Conservation (phyloP, 176 grass and related monocot genomes). For the Aegilops longissima region DNA sequence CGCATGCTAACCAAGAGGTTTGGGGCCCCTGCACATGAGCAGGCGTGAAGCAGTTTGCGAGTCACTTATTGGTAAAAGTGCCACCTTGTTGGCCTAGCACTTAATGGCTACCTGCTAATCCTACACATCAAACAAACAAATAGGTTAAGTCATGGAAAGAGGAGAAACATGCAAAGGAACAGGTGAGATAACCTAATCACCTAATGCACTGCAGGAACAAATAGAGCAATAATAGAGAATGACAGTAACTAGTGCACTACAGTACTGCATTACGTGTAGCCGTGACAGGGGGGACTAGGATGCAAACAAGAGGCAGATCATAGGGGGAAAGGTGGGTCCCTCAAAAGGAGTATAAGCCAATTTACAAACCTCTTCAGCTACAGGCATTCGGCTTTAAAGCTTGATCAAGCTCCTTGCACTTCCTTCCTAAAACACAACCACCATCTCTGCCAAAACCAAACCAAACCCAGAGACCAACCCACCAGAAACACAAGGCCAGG, state of each 20-base stretch:
- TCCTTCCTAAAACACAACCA: constrained; percentile 56
- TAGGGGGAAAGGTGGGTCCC: constrained; percentile 35
- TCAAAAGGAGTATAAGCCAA: constrained; percentile 40
- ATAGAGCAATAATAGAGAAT: constrained; percentile 54
- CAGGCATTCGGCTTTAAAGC: constrained; percentile 70
- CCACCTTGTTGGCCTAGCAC: constrained; percentile 26
- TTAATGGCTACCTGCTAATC: constrained; percentile 47
- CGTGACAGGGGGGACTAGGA: constrained; percentile 49
- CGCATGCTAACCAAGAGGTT: constrained; percentile 12
- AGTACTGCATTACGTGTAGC: constrained; percentile 29
- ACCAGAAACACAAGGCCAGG: constrained; percentile 51
- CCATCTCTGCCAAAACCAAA: constrained; percentile 46
- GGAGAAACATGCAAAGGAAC: constrained; percentile 51
- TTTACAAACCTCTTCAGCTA: constrained; percentile 40
- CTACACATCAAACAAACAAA: constrained; percentile 45
- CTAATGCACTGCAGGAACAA: constrained; percentile 35
- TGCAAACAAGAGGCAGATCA: constrained; percentile 56
- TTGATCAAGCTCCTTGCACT: constrained; percentile 43
- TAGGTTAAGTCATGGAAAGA: constrained; percentile 26
- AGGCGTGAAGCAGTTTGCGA: constrained; percentile 12
- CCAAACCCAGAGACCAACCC: constrained; percentile 49
- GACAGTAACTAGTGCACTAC: constrained; percentile 26
- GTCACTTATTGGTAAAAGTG: constrained; percentile 24
- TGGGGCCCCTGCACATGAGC: neutral
- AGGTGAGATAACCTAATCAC: constrained; percentile 44